phyloP scores from a whole-genome alignment of 768 basidiomycete genomes.

The Lactarius trivialis region DNA sequence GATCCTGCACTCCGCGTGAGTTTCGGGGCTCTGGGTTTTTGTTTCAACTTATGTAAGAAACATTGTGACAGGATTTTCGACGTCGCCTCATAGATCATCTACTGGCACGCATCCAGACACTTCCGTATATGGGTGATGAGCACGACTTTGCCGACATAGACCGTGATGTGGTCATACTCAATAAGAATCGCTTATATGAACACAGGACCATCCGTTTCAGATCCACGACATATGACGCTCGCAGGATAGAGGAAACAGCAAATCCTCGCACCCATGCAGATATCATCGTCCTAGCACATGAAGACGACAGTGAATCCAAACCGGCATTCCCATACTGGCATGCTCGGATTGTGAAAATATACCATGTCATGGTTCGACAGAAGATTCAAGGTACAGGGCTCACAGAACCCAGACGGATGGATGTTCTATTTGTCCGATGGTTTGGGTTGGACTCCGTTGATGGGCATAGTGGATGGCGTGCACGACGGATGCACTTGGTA shows the following conservation, averaged over 20 bases:
- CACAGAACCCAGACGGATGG: conserved; percentile 17
- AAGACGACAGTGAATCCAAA: neutral
- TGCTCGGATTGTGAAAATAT: conserved; percentile 27
- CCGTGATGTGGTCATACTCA: neutral
- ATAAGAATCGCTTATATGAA: neutral
- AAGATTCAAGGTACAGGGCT: conserved; percentile 29
- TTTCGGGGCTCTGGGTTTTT: too few species aligned
- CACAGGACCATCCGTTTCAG: neutral
- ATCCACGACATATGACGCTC: neutral
- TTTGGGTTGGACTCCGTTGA: neutral
- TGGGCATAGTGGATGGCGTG: neutral
- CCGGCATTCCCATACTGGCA: conserved; percentile 28
- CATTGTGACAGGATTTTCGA: neutral
- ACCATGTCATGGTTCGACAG: conserved; percentile 27
- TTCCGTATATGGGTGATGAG: neutral
- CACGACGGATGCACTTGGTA: conserved; percentile 21
- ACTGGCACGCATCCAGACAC: neutral
- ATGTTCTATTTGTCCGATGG: conserved; percentile 4
- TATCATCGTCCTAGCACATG: conserved; percentile 27
- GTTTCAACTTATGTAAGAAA: too few species aligned
- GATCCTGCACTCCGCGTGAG: neutral
- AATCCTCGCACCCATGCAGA: conserved; percentile 14
- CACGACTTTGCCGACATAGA: neutral
- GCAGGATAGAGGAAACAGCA: neutral
- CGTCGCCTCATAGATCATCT: neutral